phyloP scores from a whole-genome alignment of 2,329 filamentous ascomycete genomes.

The Hawksworthiomyces lignivorus region DNA sequence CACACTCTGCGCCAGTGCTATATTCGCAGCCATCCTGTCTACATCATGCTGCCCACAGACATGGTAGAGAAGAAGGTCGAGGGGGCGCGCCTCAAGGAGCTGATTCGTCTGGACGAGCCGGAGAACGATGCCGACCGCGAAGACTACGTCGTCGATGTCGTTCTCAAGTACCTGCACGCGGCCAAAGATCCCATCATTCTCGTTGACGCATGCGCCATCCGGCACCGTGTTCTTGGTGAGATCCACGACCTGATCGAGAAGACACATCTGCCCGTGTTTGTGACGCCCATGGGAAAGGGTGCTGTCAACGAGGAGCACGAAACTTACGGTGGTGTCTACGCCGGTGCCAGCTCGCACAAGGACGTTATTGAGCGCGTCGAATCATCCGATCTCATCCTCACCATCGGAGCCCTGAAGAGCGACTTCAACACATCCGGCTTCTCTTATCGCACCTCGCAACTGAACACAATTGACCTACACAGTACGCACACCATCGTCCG shows the following conservation, averaged over 20 bases:
- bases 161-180: constrained; percentile 57
- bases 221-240: constrained; percentile 65
- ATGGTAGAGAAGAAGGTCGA: constrained; percentile 71
- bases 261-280: constrained; percentile 71
- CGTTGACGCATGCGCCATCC: constrained; percentile 75
- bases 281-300: constrained; percentile 86
- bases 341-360: constrained; percentile 65
- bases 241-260: constrained; percentile 65
- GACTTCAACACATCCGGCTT: constrained; percentile 82
- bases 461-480: constrained; percentile 76
- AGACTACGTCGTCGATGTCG: constrained; percentile 73
- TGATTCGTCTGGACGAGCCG: constrained; percentile 58
- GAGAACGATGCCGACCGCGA: constrained; percentile 64
- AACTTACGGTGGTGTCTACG: constrained; percentile 80
- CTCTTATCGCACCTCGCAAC: constrained; percentile 67
- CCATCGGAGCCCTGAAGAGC: constrained; percentile 59
- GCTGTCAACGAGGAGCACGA: constrained; percentile 68
- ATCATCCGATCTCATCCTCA: constrained; percentile 61
- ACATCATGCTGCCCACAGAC: constrained; percentile 76
- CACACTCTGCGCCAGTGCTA: constrained; percentile 68
- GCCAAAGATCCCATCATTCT: constrained; percentile 72
- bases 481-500: constrained; percentile 64
- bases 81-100: constrained; percentile 60
- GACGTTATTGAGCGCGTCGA: constrained; percentile 59
- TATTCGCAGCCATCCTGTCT: constrained; percentile 68